Evolutionary conservation across 345 rosid species (phyloP), one percentile per base, ranked within the genome.

Genomic region (Acer negundo): DNA sequence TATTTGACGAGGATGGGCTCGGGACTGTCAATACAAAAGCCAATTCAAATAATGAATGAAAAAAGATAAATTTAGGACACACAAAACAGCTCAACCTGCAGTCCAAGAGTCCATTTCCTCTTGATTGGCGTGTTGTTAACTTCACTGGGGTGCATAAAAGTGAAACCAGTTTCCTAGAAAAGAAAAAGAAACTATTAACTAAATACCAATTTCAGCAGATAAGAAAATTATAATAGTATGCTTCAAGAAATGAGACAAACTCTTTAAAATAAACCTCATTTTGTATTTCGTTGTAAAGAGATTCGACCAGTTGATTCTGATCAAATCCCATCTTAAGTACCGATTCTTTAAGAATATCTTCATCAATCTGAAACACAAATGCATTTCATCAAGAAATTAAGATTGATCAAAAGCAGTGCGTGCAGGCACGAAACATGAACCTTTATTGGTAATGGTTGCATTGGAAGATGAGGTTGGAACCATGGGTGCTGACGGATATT

Each of bases 301-400:
- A 91, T 76, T 94, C 97, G 70, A 91, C 70, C 56, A 92, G 83
- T 64, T 84, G 91, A 83, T 80, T 91, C 81, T 88, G 83, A 77
- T 89, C 90, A 82, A 92, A 94, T 75, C 98, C 97, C 92, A 88
- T 81, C 64, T 80, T 83, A 42, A n/a, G n/a, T n/a, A 94, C 81
- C 44, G 85, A 93, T 80, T 91, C 91, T 82, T 88, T 91, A 79
- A 96, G 87, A 69, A 94, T 89, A 78, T 94, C 91, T 78, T 92
- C 97, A 67, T 96, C 93, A 82, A 92, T 90, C 99, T 96, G 90
- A n/a, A n/a, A n/a, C n/a, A n/a, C n/a, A n/a, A n/a, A n/a, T n/a
- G n/a, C n/a, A n/a, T n/a, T n/a, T n/a, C n/a, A n/a, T n/a, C n/a
- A n/a, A n/a, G n/a, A n/a, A n/a, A 26, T 26, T 26, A 31, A 31